phyloP scores from a whole-genome alignment of 306 rosid genomes.

The Quercus ilex region DNA sequence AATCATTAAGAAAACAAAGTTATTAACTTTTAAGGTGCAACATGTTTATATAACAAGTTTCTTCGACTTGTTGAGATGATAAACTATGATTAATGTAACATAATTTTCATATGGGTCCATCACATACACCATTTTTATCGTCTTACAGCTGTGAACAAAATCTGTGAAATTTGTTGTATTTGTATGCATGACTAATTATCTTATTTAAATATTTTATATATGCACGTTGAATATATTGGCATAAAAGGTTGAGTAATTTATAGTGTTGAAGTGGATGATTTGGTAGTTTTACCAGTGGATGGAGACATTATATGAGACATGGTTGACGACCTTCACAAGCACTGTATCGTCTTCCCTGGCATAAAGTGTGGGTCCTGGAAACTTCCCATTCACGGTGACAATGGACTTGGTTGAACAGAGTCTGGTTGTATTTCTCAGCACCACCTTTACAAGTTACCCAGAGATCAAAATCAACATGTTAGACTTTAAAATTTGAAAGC shows the following conservation, averaged over 20 bases:
- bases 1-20: not conserved
- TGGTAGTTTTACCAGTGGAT: constrained; percentile 65
- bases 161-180: too few species aligned
- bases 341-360: constrained; percentile 87
- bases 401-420: constrained; percentile 67
- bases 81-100: too few species aligned
- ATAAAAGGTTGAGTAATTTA: not conserved
- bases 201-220: too few species aligned
- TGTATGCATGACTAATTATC: too few species aligned
- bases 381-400: constrained; percentile 72
- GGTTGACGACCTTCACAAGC: constrained; percentile 66
- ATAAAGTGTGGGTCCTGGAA: constrained; percentile 87
- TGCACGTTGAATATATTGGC: not conserved
- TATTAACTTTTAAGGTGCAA: not conserved
- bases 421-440: constrained; percentile 41
- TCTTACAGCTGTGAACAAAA: too few species aligned
- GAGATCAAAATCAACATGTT: too few species aligned
- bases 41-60: too few species aligned
- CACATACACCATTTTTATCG: rapidly evolving
- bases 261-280: not conserved
- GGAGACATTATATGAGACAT: constrained; percentile 56
- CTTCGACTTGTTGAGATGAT: too few species aligned
- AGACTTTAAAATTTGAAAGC: too few species aligned
- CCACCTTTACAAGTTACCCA: constrained; percentile 52
- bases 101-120: too few species aligned